Evolutionary conservation across 2,329 filamentous ascomycete genomes (phyloP), one percentile per base, ranked within the genome.

Genomic region (Stachybotrys elegans): DNA sequence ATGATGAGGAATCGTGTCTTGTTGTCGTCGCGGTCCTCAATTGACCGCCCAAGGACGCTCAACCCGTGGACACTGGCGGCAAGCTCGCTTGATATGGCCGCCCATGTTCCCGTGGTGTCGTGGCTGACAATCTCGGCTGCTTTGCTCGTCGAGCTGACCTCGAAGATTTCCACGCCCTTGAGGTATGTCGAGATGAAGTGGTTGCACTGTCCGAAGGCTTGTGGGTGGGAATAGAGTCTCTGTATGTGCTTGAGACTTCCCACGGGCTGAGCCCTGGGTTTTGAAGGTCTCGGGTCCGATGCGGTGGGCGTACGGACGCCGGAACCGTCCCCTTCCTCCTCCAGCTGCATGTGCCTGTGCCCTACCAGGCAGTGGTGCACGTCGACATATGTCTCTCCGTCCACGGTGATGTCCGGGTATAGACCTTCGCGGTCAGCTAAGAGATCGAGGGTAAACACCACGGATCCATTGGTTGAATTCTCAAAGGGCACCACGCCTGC

Each of bases 391-490:
- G 85, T 78, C 69, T 97, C 93, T 37, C 81, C 88, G 59, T 84
- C 87, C 32, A 97, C 86, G 39, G 76, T 73, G 37, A 96, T 76
- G 58, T 87, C 80, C 11, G 74, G 72, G 59, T 86, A 88, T 35
- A 68, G 66, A 34, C 65, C 67, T 31, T 79, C 69, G 21, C 86
- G 75, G 67, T 95, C 89, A 52, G 88, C 88, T 48, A 98, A 81
- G 51, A 92, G 80, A 66, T 96, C 91, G 20, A 97, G 78, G 0
- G 91, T 95, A 63, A 89, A 87, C 44, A 93, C 82, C 40, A 98
- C 93, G 43, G 86, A 84, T 57, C 93, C 93, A 65, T 97, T 95
- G 60, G 88, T 92, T 32, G 88, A 94, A 71, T 98, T 98, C 62
- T 97, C 92, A 66, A 95, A 91, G 6, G 93, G 93, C 2, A 96